Conservation (phyloP, 208 protist species). For the Trypanosomatidae sp. region DNA sequence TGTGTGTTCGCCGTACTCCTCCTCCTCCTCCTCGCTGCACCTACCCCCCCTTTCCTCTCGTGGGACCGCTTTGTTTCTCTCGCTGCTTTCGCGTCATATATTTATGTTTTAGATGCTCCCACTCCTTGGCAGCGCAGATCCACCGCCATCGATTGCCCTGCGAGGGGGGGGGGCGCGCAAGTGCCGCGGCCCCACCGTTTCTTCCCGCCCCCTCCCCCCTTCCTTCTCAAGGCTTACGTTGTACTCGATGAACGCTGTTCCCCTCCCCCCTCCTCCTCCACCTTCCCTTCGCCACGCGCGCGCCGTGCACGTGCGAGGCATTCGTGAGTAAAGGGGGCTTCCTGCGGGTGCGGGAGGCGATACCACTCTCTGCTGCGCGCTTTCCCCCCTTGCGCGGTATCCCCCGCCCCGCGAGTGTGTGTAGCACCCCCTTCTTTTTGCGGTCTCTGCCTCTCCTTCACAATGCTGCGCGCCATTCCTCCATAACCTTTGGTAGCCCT, state of each 20-base stretch:
- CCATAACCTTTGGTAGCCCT: neutral
- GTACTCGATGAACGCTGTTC: neutral
- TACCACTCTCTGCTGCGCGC: neutral
- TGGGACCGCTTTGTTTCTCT: neutral
- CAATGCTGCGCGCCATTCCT: neutral
- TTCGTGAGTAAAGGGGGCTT: neutral
- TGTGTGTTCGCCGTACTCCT: neutral
- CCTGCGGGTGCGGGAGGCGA: neutral
- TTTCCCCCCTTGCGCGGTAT: too few relatives aligned
- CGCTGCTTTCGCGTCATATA: too few relatives aligned
- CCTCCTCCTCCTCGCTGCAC: neutral
- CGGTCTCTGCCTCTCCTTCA: neutral
- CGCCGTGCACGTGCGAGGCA: neutral
- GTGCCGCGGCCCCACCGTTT: neutral
- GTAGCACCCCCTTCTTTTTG: neutral
- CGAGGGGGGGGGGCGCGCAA: neutral
- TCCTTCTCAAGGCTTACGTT: neutral
- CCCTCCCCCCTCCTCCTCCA: neutral
- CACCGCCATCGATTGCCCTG: neutral
- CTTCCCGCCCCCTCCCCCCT: neutral
- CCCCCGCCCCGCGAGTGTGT: neutral
- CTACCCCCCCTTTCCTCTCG: neutral
- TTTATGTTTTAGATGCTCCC: neutral
- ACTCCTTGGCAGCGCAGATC: neutral
- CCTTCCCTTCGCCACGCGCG: neutral